Evolutionary conservation across 192 early-diverging fungal genomes (phyloP).

Genomic region (Phycomyces nitens): DNA sequence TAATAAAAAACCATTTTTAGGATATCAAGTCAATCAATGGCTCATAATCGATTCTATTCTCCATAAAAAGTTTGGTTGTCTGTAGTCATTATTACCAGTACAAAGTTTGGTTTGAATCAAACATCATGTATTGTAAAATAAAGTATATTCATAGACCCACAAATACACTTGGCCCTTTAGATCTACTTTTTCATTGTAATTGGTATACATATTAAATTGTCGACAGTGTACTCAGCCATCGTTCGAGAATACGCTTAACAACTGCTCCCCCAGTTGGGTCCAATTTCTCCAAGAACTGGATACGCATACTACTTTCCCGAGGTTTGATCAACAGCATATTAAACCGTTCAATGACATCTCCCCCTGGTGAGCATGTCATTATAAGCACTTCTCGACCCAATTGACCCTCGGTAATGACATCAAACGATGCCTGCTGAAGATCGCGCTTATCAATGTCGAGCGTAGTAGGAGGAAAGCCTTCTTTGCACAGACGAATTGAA

Average conservation of each 20-base stretch:
- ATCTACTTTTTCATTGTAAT: too few species aligned
- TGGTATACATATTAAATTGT: background rate
- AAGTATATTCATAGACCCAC: too few species aligned
- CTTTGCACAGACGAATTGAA: conserved; percentile 24
- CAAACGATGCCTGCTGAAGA: conserved; percentile 17
- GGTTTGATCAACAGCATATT: conserved; percentile 6
- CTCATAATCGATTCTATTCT: too few species aligned
- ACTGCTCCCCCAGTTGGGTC: conserved; percentile 34
- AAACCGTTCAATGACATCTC: background rate
- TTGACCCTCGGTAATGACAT: conserved; percentile 18
- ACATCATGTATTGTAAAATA: too few species aligned
- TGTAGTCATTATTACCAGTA: too few species aligned
- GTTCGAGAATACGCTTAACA: conserved; percentile 31
- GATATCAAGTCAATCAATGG: too few species aligned
- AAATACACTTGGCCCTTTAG: too few species aligned
- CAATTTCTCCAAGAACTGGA: conserved; percentile 37
- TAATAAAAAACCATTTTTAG: too few species aligned
- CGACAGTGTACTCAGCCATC: conserved; percentile 25
- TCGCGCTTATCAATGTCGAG: conserved; percentile 25
- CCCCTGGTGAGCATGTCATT: conserved; percentile 17
- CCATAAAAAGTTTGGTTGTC: too few species aligned
- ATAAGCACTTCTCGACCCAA: conserved; percentile 24
- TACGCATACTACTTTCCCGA: conserved; percentile 3
- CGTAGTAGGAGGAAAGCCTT: conserved; percentile 11
- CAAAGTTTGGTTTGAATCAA: too few species aligned